phyloP scores from a whole-genome alignment of 139 green algal species.

The Spirogloea muscicola region DNA sequence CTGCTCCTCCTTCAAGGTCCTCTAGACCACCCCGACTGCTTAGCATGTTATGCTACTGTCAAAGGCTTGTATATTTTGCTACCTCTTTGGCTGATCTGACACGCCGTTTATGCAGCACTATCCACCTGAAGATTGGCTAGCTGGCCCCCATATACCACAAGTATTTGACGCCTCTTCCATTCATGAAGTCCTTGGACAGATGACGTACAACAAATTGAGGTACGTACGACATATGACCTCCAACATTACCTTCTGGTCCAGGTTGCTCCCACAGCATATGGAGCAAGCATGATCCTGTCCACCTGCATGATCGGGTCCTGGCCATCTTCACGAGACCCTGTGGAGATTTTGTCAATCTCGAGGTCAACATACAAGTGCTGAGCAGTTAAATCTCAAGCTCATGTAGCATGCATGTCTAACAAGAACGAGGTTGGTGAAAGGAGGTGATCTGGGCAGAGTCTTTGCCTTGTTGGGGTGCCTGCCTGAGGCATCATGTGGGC shows the following conservation, averaged over 20 bases:
- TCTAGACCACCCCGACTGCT: neutral
- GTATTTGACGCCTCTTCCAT: constrained; percentile 67
- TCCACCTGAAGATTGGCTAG: constrained; percentile 62
- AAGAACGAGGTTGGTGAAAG: neutral
- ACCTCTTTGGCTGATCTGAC: neutral
- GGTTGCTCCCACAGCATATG: too few relatives aligned
- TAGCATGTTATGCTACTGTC: too few relatives aligned
- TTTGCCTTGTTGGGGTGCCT: too few relatives aligned
- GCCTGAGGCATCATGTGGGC: too few relatives aligned
- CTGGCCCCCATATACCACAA: constrained; percentile 61
- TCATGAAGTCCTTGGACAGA: constrained; percentile 50
- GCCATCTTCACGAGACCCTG: too few relatives aligned
- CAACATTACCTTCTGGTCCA: too few relatives aligned
- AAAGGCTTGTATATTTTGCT: too few relatives aligned
- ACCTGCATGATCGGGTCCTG: neutral
- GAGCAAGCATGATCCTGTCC: neutral
- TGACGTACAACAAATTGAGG: constrained; percentile 62
- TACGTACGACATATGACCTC: too few relatives aligned
- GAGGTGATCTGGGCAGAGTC: neutral
- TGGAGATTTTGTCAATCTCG: too few relatives aligned
- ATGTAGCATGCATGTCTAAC: too few relatives aligned
- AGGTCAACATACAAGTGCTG: too few relatives aligned
- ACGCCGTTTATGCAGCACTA: constrained; percentile 41
- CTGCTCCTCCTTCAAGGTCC: neutral
- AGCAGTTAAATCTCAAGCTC: too few relatives aligned